Percentiles rank a stretch among this genome's conserved stretches.
phyloP scores from a whole-genome alignment of 306 rosid species.

The Quercus alba region DNA sequence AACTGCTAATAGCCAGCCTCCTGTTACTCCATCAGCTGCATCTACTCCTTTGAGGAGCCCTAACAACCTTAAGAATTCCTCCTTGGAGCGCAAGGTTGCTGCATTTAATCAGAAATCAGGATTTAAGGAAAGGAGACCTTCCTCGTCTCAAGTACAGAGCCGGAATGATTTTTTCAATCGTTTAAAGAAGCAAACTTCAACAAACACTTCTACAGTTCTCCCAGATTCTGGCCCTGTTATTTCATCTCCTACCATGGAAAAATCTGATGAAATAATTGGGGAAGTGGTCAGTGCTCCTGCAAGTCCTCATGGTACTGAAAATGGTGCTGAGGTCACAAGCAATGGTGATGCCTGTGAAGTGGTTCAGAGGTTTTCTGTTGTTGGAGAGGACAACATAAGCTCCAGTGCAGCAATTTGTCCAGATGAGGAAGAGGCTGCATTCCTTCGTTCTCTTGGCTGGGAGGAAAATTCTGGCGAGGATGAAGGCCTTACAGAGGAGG shows the following conservation, averaged over 20 bases:
- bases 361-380: slow-evolving; percentile 35
- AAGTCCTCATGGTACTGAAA: slow-evolving; percentile 46
- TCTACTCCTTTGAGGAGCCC: slow-evolving; percentile 68
- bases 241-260: slow-evolving; percentile 55
- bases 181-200: slow-evolving; percentile 69
- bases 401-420: slow-evolving; percentile 50
- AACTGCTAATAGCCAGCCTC: slow-evolving; percentile 56
- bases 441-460: slow-evolving; percentile 99
- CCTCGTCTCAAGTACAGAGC: slow-evolving; percentile 85
- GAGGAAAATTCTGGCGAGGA: slow-evolving; percentile 89
- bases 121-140: slow-evolving; percentile 73
- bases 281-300: slow-evolving; percentile 46
- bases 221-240: slow-evolving; percentile 52
- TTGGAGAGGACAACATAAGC: slow-evolving; percentile 31
- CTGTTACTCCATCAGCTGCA: slow-evolving; percentile 59
- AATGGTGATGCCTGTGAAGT: slow-evolving; percentile 56
- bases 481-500: slow-evolving; percentile 95
- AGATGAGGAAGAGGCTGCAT: slow-evolving; percentile 94
- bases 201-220: slow-evolving; percentile 43
- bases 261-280: slow-evolving; percentile 52
- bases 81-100: slow-evolving; percentile 63
- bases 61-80: slow-evolving; percentile 43
- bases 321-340: slow-evolving; percentile 50
- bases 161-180: slow-evolving; percentile 91
- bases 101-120: slow-evolving; percentile 69